Base-by-base conservation (phyloP, 2,329 filamentous ascomycete species). In the Diaporthe sp. region DNA sequence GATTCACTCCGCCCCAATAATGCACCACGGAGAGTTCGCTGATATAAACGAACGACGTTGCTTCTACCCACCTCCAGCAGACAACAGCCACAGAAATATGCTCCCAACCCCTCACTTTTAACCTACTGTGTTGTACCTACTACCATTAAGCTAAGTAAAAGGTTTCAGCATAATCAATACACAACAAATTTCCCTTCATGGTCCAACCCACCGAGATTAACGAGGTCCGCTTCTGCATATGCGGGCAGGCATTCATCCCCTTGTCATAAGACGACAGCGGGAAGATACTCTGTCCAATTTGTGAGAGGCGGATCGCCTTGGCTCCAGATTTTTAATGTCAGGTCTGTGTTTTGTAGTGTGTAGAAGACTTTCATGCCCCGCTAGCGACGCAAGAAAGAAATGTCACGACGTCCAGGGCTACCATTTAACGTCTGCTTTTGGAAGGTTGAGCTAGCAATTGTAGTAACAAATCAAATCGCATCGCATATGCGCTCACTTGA, bases 1-100 rank as follows among this genome's bases (percentile, higher is more conserved):
- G 65, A 31, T 25, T 69, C 65, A 53, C 65, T 42, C n/a, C 62
- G 44, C 46, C n/a, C 34, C 49, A 15, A 19, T 17, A 22, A 42
- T 69, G n/a, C 65, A 5, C 46, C 34, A n/a, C 17, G 34, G 2
- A 69, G 28, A 42, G 46, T 69, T 69, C 65, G 15, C 49, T 28
- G 34, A 28, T 19, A 19, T 8, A 42, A 69, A 69, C 13, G 49
- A 55, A 42, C 65, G 34, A 69, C 22, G 65, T 69, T 69, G 65
- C 65, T 13, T 39, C 46, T 69, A 5, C 65, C 65, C 65, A 28
- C 65, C 49, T 22, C 31, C 22, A n/a, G 12, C 46, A 19, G 22
- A 22, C 15, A 22, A 13, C 8, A 7, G 22, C 6, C 15, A 12
- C 4, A 22, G 7, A 9, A 25, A 42, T 39, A 69, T 55, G 49